These are phyloP conservation scores for Eustoma russellianum DNA, from an alignment of 257 asterid genomes.

Conservation along the genomic window DNA sequence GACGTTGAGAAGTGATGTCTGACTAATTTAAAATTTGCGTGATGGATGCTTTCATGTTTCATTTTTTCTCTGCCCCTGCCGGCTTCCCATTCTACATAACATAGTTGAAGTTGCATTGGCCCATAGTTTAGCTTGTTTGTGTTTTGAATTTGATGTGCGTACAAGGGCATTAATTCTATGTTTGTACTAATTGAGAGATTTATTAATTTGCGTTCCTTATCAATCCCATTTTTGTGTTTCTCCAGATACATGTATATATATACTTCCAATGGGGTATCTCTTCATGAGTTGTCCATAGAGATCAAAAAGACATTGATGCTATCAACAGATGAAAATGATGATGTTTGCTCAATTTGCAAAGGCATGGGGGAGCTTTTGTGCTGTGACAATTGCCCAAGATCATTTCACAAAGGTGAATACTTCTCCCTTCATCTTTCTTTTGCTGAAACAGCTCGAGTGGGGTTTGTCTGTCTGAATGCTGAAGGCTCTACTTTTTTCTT, in stretches of 20 bases:
- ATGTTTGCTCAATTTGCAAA: conserved; percentile 71
- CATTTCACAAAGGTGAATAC: conserved; percentile 68
- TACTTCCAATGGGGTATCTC: conserved; percentile 69
- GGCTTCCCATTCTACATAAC: neutral
- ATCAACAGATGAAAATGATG: conserved; percentile 68
- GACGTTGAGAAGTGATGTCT: no score
- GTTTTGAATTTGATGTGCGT: neutral
- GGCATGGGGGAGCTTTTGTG: conserved; percentile 73
- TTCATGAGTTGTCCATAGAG: conserved; percentile 61
- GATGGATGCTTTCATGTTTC: no score
- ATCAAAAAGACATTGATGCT: conserved; percentile 35
- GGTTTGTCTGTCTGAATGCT: neutral
- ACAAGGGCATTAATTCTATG: neutral
- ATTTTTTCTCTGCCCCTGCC: neutral
- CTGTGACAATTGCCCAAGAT: conserved; percentile 87
- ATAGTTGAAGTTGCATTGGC: neutral
- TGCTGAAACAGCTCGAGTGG: neutral
- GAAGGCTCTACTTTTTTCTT: neutral
- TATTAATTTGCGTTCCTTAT: neutral
- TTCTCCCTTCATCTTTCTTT: neutral
- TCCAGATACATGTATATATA: conserved; percentile 73
- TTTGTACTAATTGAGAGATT: neutral
- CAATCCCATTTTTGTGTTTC: neutral
- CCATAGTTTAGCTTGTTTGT: neutral
- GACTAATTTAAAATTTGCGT: no score